Evolutionary conservation across 805 yeast species (phyloP).

Genomic region (Starmera amethionina): DNA sequence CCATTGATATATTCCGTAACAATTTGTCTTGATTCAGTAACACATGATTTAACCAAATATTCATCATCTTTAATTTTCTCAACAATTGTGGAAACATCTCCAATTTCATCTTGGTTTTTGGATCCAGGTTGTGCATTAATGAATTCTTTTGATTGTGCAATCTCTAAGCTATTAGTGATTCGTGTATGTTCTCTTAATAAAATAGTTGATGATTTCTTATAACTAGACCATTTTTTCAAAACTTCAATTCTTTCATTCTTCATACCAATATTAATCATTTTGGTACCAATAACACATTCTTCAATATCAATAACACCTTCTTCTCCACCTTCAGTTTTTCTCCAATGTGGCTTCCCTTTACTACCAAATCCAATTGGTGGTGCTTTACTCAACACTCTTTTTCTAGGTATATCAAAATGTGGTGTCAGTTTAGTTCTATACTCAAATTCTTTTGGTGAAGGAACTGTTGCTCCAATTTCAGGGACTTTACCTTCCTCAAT

Average conservation of each 20-base stretch:
- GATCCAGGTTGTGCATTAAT: slow-evolving; percentile 36
- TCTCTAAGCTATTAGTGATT: slow-evolving; percentile 13
- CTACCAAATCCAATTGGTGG: slow-evolving; percentile 88
- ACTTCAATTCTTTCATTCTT: slow-evolving; percentile 54
- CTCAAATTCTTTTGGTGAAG: slow-evolving; percentile 65
- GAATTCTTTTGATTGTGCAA: slow-evolving; percentile 18
- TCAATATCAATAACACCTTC: slow-evolving; percentile 77
- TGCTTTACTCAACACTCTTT: slow-evolving; percentile 26
- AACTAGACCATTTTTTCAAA: slow-evolving; percentile 31
- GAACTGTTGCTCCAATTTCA: slow-evolving; percentile 48
- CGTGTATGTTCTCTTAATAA: slow-evolving; percentile 72
- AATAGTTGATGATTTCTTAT: slow-evolving; percentile 78
- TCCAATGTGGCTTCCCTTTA: slow-evolving; percentile 71
- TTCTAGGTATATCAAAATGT: slow-evolving; percentile 76
- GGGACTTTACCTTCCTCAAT: slow-evolving; percentile 40
- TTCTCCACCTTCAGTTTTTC: slow-evolving; percentile 46
- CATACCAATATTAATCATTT: slow-evolving; percentile 66
- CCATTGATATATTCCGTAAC: slow-evolving; percentile 74
- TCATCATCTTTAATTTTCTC: slow-evolving; percentile 20
- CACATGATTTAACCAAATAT: slow-evolving; percentile 54
- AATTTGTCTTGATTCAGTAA: slow-evolving; percentile 66
- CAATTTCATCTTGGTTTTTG: slow-evolving; percentile 20
- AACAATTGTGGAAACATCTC: slow-evolving; percentile 27
- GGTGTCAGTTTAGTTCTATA: slow-evolving; percentile 95
- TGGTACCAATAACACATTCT: slow-evolving; percentile 86